Evolutionary conservation across 139 green algal genomes (phyloP), one percentile per base, ranked within the genome.

Genomic region (Chlamydomonas schloesseri): DNA sequence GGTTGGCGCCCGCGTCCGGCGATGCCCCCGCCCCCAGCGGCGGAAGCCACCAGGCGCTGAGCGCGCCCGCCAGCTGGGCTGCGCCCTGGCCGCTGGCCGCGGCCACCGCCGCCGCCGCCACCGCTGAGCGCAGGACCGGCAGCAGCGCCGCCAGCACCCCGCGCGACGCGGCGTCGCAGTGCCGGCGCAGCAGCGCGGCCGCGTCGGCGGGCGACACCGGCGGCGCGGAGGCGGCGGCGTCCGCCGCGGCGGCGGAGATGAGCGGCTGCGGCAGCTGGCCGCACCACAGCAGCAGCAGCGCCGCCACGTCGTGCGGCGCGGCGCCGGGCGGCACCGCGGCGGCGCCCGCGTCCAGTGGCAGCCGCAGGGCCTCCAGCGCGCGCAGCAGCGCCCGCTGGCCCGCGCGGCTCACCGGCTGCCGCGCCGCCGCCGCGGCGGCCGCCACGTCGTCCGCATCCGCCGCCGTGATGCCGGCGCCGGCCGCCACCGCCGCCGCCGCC

Each of bases 251-350:
- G 8, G 46, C 10, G 13, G 86, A 72, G 6, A 90, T 65, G 2
- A 90, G 71, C 15, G 86, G 42, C 29, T 47, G 10, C 26, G 86
- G 86, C 34, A 90, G 70, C 71, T 90, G 79, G 10, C 71, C 79
- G 50, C 70, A 62, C 55, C 69, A 84, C 29, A 90, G 78, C 46
- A 90, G 73, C 87, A 90, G 73, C 71, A 90, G 81, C 58, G 87
- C 80, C 6, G 87, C 87, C 1, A 74, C 65, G 21, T 80, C 80
- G 73, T 81, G 73, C 1, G 82, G 82, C 13, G 68, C 21, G 18
- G 62, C n/a, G 72, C 3, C 18, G n/a, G 71, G 18, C 3, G 82
- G 82, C 24, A 88, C 42, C n/a, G n/a, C n/a, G 10, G 0, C 26
- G 2, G 55, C 33, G 36, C 62, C 55, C 0, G 81, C 81, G 67